Percentiles rank a stretch among this genome's conserved stretches.
These are phyloP conservation scores for Dispira parvispora DNA, from an alignment of 192 early-diverging fungal species.

Conservation along the genomic window DNA sequence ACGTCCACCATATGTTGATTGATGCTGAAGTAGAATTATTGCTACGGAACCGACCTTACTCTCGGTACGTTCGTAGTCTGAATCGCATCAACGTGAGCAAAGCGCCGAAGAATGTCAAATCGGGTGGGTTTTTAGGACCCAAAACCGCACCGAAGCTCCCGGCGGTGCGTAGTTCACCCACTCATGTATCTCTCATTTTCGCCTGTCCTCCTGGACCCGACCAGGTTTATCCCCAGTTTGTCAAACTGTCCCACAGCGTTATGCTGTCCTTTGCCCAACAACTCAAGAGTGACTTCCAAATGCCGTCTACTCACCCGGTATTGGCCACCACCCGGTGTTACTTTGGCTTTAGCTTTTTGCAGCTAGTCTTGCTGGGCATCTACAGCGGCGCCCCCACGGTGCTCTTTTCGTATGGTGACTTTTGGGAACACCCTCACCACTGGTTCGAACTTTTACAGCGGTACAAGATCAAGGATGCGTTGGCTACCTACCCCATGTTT, in stretches of 20 bases:
- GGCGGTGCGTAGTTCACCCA: neutral
- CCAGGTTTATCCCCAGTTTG: slow-evolving; percentile 27
- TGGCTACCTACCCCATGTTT: slow-evolving; percentile 44
- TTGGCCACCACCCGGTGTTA: slow-evolving; percentile 29
- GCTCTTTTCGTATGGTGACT: slow-evolving; percentile 45
- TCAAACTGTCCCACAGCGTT: slow-evolving; percentile 21
- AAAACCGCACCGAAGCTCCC: neutral
- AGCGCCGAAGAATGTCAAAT: slow-evolving; percentile 40
- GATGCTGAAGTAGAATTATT: slow-evolving; percentile 46
- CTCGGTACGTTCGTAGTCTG: slow-evolving; percentile 13
- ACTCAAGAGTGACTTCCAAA: slow-evolving; percentile 31
- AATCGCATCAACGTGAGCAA: slow-evolving; percentile 40
- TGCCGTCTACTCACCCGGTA: slow-evolving; percentile 20
- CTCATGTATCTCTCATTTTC: slow-evolving; percentile 37
- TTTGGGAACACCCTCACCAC: slow-evolving; percentile 32
- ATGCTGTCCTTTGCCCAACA: slow-evolving; percentile 23
- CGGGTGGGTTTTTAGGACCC: neutral
- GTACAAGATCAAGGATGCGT: slow-evolving; percentile 53
- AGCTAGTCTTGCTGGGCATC: slow-evolving; percentile 28
- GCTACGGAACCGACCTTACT: slow-evolving; percentile 36
- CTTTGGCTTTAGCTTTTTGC: slow-evolving; percentile 34
- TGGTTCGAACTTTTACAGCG: slow-evolving; percentile 60
- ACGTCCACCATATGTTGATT: slow-evolving; percentile 35
- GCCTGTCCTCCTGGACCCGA: slow-evolving; percentile 23
- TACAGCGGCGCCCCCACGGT: slow-evolving; percentile 42